Percentiles rank a stretch among this genome's conserved stretches.
phyloP scores from a whole-genome alignment of 768 basidiomycete species.

The Ramaria rubella region DNA sequence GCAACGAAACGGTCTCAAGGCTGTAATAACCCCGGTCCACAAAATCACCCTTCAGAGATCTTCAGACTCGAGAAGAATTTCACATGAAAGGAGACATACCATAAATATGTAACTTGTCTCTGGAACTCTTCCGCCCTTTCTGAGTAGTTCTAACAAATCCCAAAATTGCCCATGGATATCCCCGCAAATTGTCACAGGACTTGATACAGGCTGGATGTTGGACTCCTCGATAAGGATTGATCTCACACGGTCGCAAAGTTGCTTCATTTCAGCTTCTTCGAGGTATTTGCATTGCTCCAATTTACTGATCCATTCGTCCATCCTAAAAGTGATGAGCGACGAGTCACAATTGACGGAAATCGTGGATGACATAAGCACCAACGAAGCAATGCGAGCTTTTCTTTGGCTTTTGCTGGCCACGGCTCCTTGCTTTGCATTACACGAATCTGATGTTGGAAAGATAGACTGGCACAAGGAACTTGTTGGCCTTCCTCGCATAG shows the following conservation, averaged over 20 bases:
- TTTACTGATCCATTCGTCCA: slow-evolving; percentile 81
- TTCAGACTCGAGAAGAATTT: slow-evolving; percentile 4
- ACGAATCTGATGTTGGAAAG: slow-evolving; percentile 69
- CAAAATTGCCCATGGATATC: slow-evolving; percentile 99
- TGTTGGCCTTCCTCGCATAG: slow-evolving; percentile 62
- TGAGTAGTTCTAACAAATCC: slow-evolving; percentile 86
- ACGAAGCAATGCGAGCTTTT: slow-evolving; percentile 12
- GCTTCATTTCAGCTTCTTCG: slow-evolving; percentile 87
- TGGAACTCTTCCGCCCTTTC: slow-evolving; percentile 80
- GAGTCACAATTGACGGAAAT: no score
- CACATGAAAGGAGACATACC: slow-evolving; percentile 52
- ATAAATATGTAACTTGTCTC: slow-evolving; percentile 94
- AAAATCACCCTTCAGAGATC: slow-evolving; percentile 76
- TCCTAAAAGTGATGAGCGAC: not conserved
- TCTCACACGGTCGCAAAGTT: slow-evolving; percentile 85
- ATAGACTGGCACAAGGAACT: slow-evolving; percentile 84
- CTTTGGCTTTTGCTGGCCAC: not conserved
- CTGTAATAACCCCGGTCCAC: slow-evolving; percentile 97
- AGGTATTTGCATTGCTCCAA: slow-evolving; percentile 84
- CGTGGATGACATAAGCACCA: slow-evolving; percentile 5
- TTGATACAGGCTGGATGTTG: slow-evolving; percentile 94
- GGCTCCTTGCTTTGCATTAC: slow-evolving; percentile 35
- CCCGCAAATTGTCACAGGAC: slow-evolving; percentile 91
- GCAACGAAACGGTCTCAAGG: slow-evolving; percentile 85
- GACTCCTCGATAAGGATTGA: slow-evolving; percentile 91